Evolutionary conservation across 2,329 filamentous ascomycete genomes (phyloP).

Genomic region (Nothophaeocryptopus gaeumannii): DNA sequence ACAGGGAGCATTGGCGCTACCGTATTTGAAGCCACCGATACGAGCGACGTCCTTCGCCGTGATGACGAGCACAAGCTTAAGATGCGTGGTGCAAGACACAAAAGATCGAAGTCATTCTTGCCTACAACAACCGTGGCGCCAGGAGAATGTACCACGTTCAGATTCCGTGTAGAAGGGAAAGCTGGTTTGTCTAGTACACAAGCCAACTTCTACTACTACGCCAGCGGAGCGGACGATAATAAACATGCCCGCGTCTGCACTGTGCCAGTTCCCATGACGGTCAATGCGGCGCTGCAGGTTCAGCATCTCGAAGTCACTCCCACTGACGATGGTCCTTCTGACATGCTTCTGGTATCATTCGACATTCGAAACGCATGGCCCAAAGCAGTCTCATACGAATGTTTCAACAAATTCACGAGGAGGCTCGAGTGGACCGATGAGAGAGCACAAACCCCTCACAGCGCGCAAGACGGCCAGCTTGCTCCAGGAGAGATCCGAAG

Average conservation of each 20-base stretch:
- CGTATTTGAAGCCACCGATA: slow-evolving; percentile 47
- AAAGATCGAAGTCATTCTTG: slow-evolving; percentile 13
- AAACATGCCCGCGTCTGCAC: slow-evolving; percentile 48
- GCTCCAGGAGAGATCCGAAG: slow-evolving; percentile 24
- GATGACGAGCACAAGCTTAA: slow-evolving; percentile 16
- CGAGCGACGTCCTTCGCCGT: slow-evolving; percentile 16
- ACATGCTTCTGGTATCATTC: slow-evolving; percentile 72
- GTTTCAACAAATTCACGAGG: slow-evolving; percentile 10
- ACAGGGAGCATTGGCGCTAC: slow-evolving; percentile 73
- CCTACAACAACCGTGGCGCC: slow-evolving; percentile 40
- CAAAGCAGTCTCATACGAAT: slow-evolving; percentile 59
- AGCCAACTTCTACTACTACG: slow-evolving; percentile 75
- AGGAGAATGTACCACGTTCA: slow-evolving; percentile 64
- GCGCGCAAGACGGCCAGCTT: slow-evolving; percentile 10
- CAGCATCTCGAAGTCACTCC: slow-evolving; percentile 75
- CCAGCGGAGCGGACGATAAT: slow-evolving; percentile 5
- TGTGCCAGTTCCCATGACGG: slow-evolving; percentile 78
- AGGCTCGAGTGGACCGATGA: slow-evolving; percentile 3
- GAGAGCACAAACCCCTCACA: slow-evolving; percentile 7
- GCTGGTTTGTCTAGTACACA: slow-evolving; percentile 75
- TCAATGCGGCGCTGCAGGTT: slow-evolving; percentile 86
- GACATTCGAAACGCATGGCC: slow-evolving; percentile 92
- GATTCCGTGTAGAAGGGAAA: slow-evolving; percentile 82
- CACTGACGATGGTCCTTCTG: slow-evolving; percentile 49
- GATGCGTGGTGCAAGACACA: slow-evolving; percentile 11